These are phyloP conservation scores for Suillus plorans DNA, from an alignment of 768 basidiomycete genomes.

Conservation along the genomic window DNA sequence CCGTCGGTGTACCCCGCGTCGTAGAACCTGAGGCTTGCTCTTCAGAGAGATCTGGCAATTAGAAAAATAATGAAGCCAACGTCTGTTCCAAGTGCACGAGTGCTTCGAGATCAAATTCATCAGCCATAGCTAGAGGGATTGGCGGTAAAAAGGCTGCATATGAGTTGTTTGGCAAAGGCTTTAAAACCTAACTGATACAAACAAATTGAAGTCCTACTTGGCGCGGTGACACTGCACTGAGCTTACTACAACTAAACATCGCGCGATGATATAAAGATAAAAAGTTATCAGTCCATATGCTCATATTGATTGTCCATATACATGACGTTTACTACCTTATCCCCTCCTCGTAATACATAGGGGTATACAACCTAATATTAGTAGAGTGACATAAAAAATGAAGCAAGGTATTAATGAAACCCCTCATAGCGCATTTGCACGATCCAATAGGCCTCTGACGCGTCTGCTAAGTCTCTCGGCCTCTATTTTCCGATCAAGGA, in stretches of 20 bases:
- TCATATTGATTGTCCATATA: not conserved
- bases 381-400: conserved; percentile 4
- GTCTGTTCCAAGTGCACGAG: conserved; percentile 65
- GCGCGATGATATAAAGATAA: too few species aligned
- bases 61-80: conserved; percentile 32
- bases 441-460: conserved; percentile 69
- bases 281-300: not conserved
- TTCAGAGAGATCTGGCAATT: conserved; percentile 8
- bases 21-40: conserved; percentile 64
- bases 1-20: conserved; percentile 76
- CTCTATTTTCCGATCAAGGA: conserved; percentile 74
- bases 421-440: conserved; percentile 43
- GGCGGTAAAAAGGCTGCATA: not conserved
- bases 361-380: not conserved
- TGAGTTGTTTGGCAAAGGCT: not conserved
- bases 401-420: not conserved
- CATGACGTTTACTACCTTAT: not conserved
- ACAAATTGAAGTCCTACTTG: not conserved
- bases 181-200: not conserved
- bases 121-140: conserved; percentile 15
- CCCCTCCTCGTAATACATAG: not conserved
- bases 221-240: too few species aligned
- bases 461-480: conserved; percentile 69
- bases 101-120: conserved; percentile 54
- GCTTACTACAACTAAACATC: too few species aligned